Base-by-base conservation (phyloP, 805 yeast species). In the Candida maris region DNA sequence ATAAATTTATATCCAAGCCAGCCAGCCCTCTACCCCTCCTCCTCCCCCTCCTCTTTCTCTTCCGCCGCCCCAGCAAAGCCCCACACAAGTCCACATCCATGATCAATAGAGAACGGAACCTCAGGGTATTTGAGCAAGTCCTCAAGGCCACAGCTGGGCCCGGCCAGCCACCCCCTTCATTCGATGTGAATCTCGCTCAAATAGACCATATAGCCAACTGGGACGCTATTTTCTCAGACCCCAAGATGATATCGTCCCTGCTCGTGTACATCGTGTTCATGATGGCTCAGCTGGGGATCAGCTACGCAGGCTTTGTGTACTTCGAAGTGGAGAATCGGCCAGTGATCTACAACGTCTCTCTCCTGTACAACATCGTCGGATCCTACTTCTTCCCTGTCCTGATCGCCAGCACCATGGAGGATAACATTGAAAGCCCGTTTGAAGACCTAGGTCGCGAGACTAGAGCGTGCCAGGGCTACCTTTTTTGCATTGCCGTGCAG, bases 371-470 rank as follows among this genome's bases (percentile, higher is more conserved):
- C 27, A 44, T 55, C 6, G 25, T 55, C 5, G 46, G 49, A 2
- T 49, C 58, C 5, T 58, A 56, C 38, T 44, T 49, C 27, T 45
- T 57, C 17, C 61, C 62, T 3, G 27, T 58, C 7, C 34, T 58
- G 12, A 38, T 45, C 4, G 49, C 47, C 10, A 32, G 48, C 20
- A 34, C 52, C 16, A 37, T 49, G 32, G 54, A 52, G 24, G 57
- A 51, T 4, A 51, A 46, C 31, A 23, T 52, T 1, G 50, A 42
- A 5, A 35, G 40, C 30, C 62, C 61, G 7, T 50, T 55, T 26
- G 43, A 39, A 13, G 46, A 50, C 34, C 37, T 57, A 17, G 29
- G 42, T 16, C 38, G 48, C 13, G 62, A 56, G 19, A 41, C 52
- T 9, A 33, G 34, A 17, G 46, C 48, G 6, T 58, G 46, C 33